Base-by-base conservation (phyloP, 2,329 filamentous ascomycete species). In the Sporothrix humicola region DNA sequence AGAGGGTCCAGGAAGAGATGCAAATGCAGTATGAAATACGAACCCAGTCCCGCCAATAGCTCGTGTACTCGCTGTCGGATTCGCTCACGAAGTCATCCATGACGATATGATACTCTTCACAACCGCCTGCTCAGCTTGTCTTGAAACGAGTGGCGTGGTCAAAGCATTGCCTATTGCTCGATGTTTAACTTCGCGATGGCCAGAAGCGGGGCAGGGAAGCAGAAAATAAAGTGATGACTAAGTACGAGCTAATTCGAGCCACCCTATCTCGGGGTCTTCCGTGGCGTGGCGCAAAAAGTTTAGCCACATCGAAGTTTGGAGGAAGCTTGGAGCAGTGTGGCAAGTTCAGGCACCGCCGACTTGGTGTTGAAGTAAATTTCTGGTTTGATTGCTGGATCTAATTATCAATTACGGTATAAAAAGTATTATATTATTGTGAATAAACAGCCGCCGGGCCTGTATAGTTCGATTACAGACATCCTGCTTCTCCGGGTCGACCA, bases 31-130 rank as follows among this genome's bases (percentile, higher is more conserved):
- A 20, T 15, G 52, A 20, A 71, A 37, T 20, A 91, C 93, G 85
- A 87, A 98, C 96, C 96, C 96, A 99, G 85, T 99, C 96, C 82
- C 95, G 88, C 96, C 96, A 99, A 83, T 98, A 99, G 84, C 94
- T 98, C 68, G 96, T 98, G 82, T 98, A 99, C 85, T 99, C 96
- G 83, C 95, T 98, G 82, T 99, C 96, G 13, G 95, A 97, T 83
- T 99, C 96, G 81, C 94, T 98, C 77, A 94, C 95, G 83, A 96
- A 98, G 84, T 98, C 95, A 82, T 98, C 96, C 96, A 98, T 98
- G 79, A 81, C 85, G 23, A 46, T 44, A 66, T 42, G 15, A 48
- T 48, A 66, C 15, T 20, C 12, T 37, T 37, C 42, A 66, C 61
- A 44, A 15, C 61, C 26, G 12, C n/a, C 61, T 20, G 61, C 10